phyloP scores from a whole-genome alignment of 2,329 filamentous ascomycete genomes.

The Ophiosphaerella herpotricha region DNA sequence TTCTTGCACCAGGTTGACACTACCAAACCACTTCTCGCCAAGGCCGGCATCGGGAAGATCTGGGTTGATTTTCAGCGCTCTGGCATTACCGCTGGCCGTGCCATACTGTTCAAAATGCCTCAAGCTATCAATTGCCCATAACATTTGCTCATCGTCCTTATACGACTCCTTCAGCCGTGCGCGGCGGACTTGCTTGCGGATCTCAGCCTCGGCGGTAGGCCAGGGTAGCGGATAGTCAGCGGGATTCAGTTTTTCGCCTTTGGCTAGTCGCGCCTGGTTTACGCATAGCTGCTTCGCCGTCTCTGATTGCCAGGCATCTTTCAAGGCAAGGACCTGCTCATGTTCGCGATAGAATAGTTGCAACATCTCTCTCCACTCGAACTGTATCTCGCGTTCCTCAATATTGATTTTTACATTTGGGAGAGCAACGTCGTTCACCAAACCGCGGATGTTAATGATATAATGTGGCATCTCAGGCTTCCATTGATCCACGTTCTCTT shows the following conservation, averaged over 20 bases:
- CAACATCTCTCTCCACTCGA: slow-evolving; percentile 37
- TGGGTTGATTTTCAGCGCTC: slow-evolving; percentile 21
- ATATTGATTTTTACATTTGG: slow-evolving; percentile 26
- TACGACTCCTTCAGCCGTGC: slow-evolving; percentile 30
- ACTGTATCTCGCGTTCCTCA: slow-evolving; percentile 22
- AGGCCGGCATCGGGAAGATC: slow-evolving; percentile 35
- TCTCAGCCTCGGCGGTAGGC: slow-evolving; percentile 17
- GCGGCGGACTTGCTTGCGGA: slow-evolving; percentile 29
- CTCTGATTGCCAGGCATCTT: slow-evolving; percentile 10
- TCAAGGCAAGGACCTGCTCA: slow-evolving; percentile 13
- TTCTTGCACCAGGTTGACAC: slow-evolving; percentile 33
- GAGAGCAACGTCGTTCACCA: slow-evolving; percentile 41
- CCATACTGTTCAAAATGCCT: slow-evolving; percentile 28
- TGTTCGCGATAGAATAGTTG: slow-evolving; percentile 40
- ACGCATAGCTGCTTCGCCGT: slow-evolving; percentile 8
- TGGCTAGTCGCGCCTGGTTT: slow-evolving; percentile 16
- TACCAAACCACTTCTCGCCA: slow-evolving; percentile 38
- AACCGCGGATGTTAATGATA: slow-evolving; percentile 30
- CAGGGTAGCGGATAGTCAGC: slow-evolving; percentile 18
- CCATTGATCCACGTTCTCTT: slow-evolving; percentile 24
- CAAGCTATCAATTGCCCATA: slow-evolving; percentile 37
- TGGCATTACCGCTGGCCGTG: slow-evolving; percentile 8
- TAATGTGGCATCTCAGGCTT: slow-evolving; percentile 40
- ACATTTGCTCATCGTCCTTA: slow-evolving; percentile 28
- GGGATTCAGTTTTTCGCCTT: slow-evolving; percentile 16